phyloP scores from a whole-genome alignment of 2,329 filamentous ascomycete species.

The Hawksworthiomyces lignivorus region DNA sequence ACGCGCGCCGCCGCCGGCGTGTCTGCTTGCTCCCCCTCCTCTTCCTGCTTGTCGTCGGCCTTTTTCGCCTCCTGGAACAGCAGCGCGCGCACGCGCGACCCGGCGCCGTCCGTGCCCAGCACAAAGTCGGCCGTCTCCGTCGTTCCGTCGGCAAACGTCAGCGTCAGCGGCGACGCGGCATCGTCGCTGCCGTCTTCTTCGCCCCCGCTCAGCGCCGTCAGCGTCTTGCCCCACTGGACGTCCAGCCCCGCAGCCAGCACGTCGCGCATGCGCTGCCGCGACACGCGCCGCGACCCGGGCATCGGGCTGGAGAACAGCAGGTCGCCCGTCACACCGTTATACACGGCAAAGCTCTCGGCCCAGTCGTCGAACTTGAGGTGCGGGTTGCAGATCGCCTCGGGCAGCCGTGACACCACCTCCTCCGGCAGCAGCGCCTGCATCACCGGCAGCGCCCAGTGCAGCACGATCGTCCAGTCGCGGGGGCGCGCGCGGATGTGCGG shows the following conservation, averaged over 20 bases:
- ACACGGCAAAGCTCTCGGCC: conserved; percentile 24
- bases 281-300: conserved; percentile 27
- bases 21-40: too few species aligned
- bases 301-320: conserved; percentile 26
- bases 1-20: conserved; percentile 8
- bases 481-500: conserved; percentile 20
- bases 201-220: conserved; percentile 13
- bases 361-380: conserved; percentile 23
- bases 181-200: neutral
- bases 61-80: too few species aligned
- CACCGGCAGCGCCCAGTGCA: conserved; percentile 32
- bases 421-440: conserved; percentile 27
- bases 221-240: conserved; percentile 23
- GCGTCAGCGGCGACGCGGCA: conserved; percentile 9
- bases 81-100: conserved; percentile 23
- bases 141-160: conserved; percentile 22
- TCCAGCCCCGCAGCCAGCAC: conserved; percentile 25
- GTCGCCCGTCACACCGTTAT: conserved; percentile 28
- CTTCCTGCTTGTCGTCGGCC: conserved; percentile 12
- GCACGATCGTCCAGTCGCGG: conserved; percentile 32
- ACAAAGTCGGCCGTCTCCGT: conserved; percentile 20
- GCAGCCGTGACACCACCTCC: conserved; percentile 22
- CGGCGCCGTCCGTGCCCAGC: conserved; percentile 26
- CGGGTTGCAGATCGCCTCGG: conserved; percentile 27
- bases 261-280: conserved; percentile 24